phyloP scores from a whole-genome alignment of 306 rosid species.

The Ochetophila trinervis region DNA sequence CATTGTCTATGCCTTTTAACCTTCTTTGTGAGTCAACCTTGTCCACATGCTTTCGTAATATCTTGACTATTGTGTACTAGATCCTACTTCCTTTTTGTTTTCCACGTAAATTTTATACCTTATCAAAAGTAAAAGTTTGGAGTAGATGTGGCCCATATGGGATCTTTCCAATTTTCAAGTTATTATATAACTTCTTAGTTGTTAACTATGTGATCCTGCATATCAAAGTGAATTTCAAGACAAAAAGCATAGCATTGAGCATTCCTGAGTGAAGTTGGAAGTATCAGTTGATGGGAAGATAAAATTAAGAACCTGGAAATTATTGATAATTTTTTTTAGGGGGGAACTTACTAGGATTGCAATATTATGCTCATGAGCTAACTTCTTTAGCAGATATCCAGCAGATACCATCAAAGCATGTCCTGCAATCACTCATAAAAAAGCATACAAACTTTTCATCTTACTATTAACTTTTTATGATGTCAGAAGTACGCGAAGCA shows the following conservation, averaged over 20 bases:
- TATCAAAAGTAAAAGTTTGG: too few relatives aligned
- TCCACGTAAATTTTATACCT: too few relatives aligned
- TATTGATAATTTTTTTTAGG: neutral
- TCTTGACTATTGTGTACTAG: too few relatives aligned
- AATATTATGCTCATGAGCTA: constrained; percentile 76
- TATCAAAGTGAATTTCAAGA: neutral
- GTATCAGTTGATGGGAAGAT: neutral
- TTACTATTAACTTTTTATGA: neutral
- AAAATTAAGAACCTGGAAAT: constrained; percentile 2
- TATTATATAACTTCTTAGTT: too few relatives aligned
- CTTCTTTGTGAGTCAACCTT: too few relatives aligned
- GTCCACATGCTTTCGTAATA: too few relatives aligned
- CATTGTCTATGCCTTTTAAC: too few relatives aligned
- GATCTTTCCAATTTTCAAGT: too few relatives aligned
- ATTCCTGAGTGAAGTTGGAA: too few relatives aligned
- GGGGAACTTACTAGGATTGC: constrained; percentile 60
- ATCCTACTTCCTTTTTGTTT: too few relatives aligned
- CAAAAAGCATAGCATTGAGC: neutral
- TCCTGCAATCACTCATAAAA: constrained; percentile 47
- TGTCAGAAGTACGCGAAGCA: neutral
- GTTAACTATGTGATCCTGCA: neutral
- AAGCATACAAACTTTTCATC: constrained; percentile 18
- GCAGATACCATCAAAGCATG: constrained; percentile 82
- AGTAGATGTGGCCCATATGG: too few relatives aligned
- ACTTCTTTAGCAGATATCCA: constrained; percentile 71